Base-by-base conservation (phyloP, 177 flowering plant species). In the Tripterygium wilfordii region DNA sequence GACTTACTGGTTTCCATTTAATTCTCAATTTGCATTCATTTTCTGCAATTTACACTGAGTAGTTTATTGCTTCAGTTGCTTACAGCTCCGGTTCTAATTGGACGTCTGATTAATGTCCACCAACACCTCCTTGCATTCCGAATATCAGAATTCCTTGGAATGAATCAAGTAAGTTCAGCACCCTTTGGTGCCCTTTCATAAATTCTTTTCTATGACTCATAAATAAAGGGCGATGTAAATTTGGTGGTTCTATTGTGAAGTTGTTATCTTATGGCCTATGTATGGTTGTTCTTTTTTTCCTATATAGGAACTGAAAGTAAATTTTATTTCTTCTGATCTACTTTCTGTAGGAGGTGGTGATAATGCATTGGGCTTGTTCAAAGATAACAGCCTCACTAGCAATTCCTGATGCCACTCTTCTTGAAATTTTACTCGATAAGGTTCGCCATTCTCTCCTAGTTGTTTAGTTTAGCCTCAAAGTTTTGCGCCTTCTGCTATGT, bases 361-460 rank as follows among this genome's bases (percentile, higher is more conserved):
- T 92, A 57, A 88, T 92, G 98, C 99, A 94, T 56, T 94, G 99
- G 99, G 91, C 96, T 28, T 89, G 92, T 66, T 64, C 88, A 17
- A 94, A 89, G 69, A 89, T 94, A 59, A 75, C 88, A 48, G 71
- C 86, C 50, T 89, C 99, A 18, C 51, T 59, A 32, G 72, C 86
- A 49, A 81, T 82, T 66, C 81, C 81, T 39, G 99, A 94, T 75
- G 70, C 67, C 4, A 49, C 71, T 58, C 96, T 94, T 27, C 86
- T 94, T 39, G 89, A 87, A 46, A 74, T 82, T 47, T 66, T 94
- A 33, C 95, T 89, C 50, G 96, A 92, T 48, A 92, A 94, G 96
- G 98, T 88, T 49, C 40, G 27, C 47, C 29, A 16, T 30, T 21
- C 27, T 48, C 7, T 47, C 17, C 18, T 40, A 4, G 15, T 24